phyloP scores from a whole-genome alignment of 495 filamentous ascomycete species.

The Neurospora intermedia region DNA sequence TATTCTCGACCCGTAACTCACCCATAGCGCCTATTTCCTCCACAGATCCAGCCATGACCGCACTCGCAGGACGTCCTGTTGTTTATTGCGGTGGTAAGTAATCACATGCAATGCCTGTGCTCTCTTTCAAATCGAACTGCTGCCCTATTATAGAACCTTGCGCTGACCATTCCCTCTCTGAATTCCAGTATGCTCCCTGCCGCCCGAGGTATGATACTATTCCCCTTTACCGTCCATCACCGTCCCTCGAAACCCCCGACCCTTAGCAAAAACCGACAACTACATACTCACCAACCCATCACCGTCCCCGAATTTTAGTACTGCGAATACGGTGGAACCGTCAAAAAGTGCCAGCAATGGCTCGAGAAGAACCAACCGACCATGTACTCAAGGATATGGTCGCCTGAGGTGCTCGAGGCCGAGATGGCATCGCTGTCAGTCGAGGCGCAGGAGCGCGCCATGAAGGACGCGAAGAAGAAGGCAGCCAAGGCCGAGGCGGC shows the following conservation, averaged over 20 bases:
- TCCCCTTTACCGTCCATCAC: background rate
- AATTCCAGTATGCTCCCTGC: slow-evolving; percentile 72
- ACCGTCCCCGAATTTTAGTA: slow-evolving; percentile 48
- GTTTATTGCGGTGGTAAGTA: slow-evolving; percentile 27
- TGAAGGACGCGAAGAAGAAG: slow-evolving; percentile 82
- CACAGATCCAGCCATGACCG: slow-evolving; percentile 15
- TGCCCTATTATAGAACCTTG: slow-evolving; percentile 5
- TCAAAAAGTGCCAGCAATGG: slow-evolving; percentile 98
- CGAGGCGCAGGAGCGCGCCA: slow-evolving; percentile 81
- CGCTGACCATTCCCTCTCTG: background rate
- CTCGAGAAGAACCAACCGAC: slow-evolving; percentile 61
- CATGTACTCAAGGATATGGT: slow-evolving; percentile 71
- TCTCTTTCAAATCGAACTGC: slow-evolving; percentile 8
- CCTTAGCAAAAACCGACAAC: background rate
- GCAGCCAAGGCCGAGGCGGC: slow-evolving; percentile 81
- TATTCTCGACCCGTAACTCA: background rate
- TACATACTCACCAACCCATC: background rate
- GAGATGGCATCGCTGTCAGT: slow-evolving; percentile 75
- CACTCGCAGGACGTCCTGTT: slow-evolving; percentile 16
- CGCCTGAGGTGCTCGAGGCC: slow-evolving; percentile 71
- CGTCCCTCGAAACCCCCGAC: background rate
- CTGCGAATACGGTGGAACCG: slow-evolving; percentile 96
- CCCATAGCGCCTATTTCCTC: background rate
- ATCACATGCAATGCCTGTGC: slow-evolving; percentile 8
- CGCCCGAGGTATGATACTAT: slow-evolving; percentile 67